Conservation (phyloP, 2,329 filamentous ascomycete genomes). For the Pyrenochaeta sp. region DNA sequence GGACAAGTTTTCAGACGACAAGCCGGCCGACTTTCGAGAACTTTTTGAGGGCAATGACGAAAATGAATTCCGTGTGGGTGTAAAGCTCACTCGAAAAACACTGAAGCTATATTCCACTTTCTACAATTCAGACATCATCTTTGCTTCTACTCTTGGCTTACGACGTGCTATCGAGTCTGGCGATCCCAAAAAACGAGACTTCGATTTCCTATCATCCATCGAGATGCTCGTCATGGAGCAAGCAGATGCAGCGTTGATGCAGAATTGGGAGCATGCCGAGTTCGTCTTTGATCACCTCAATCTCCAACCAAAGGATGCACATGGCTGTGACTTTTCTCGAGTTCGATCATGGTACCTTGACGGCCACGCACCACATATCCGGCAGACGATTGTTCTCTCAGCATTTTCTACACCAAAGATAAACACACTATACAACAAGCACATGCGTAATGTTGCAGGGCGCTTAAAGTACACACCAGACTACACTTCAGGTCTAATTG, state of each 20-base stretch:
- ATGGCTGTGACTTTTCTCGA: constrained; percentile 92
- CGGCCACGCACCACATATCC: constrained; percentile 77
- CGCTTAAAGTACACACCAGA: constrained; percentile 74
- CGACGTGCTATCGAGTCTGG: constrained; percentile 87
- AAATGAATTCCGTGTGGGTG: constrained; percentile 93
- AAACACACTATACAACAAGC: constrained; percentile 76
- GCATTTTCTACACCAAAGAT: constrained; percentile 90
- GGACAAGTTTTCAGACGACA: constrained; percentile 73
- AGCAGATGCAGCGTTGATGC: constrained; percentile 92
- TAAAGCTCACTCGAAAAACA: constrained; percentile 97
- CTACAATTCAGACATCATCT: constrained; percentile 94
- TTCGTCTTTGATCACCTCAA: constrained; percentile 93
- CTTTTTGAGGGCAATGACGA: constrained; percentile 95
- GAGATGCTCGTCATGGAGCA: constrained; percentile 92
- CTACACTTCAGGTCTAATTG: constrained; percentile 76
- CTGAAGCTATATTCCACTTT: constrained; percentile 95
- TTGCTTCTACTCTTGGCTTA: constrained; percentile 88
- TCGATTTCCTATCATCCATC: constrained; percentile 92
- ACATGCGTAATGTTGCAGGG: constrained; percentile 83
- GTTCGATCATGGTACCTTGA: constrained; percentile 95
- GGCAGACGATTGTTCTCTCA: constrained; percentile 84
- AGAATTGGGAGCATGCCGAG: constrained; percentile 97
- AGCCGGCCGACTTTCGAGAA: constrained; percentile 86
- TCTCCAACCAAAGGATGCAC: constrained; percentile 84
- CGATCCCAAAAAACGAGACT: constrained; percentile 73